These are phyloP conservation scores for Calonectria hawksworthii DNA, from an alignment of 2,329 filamentous ascomycete genomes.

Conservation along the genomic window DNA sequence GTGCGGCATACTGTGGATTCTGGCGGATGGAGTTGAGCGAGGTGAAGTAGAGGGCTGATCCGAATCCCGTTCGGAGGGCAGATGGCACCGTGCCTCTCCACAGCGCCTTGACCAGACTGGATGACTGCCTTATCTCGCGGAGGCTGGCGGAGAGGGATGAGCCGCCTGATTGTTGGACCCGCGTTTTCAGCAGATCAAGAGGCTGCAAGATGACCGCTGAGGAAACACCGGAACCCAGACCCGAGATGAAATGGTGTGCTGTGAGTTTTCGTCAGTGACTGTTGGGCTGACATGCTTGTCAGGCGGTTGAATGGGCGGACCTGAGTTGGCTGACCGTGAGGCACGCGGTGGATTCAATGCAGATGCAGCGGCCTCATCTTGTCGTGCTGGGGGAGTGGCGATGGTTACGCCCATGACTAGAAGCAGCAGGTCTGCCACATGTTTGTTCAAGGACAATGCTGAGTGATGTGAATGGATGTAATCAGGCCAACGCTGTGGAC, in stretches of 20 bases:
- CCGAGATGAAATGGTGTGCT: constrained; percentile 91
- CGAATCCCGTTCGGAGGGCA: constrained; percentile 92
- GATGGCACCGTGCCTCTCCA: constrained; percentile 96
- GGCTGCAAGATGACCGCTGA: constrained; percentile 94
- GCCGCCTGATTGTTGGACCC: constrained; percentile 88
- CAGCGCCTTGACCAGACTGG: constrained; percentile 75
- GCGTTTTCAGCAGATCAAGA: constrained; percentile 95
- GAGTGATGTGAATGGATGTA: constrained; percentile 42
- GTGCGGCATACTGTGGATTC: constrained; percentile 57
- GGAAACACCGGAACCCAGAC: constrained; percentile 87
- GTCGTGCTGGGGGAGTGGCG: constrained; percentile 38
- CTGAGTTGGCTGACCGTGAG: constrained; percentile 44
- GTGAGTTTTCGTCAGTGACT: constrained; percentile 36
- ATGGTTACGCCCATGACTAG: constrained; percentile 44
- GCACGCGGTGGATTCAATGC: constrained; percentile 36
- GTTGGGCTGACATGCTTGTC: constrained; percentile 5
- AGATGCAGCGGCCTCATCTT: constrained; percentile 36
- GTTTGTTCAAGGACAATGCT: constrained; percentile 28
- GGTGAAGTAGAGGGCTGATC: constrained; percentile 94
- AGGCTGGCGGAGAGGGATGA: constrained; percentile 68
- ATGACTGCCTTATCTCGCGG: constrained; percentile 65
- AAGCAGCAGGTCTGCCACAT: constrained; percentile 39
- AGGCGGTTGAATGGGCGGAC: constrained; percentile 34
- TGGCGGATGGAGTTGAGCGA: constrained; percentile 88
- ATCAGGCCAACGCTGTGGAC: constrained; percentile 28